Evolutionary conservation across 2,329 filamentous ascomycete species (phyloP).

Genomic region (Albifimbria verrucaria): DNA sequence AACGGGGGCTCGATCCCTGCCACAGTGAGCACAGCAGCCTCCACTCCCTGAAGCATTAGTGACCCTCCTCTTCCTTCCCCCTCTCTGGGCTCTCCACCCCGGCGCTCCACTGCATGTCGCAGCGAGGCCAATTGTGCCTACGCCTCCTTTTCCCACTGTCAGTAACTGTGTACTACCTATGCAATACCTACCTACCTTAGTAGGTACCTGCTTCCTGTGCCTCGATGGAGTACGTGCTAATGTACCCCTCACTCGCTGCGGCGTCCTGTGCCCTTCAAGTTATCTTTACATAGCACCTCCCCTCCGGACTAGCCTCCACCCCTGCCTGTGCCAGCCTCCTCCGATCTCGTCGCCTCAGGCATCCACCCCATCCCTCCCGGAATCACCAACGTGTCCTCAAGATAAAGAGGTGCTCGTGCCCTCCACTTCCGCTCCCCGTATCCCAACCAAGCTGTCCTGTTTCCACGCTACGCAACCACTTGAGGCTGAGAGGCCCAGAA

Average conservation of each 20-base stretch:
- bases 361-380: constrained; percentile 8
- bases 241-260: no score
- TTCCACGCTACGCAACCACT: constrained; percentile 4
- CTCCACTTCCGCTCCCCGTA: constrained; percentile 16
- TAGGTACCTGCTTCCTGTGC: background rate
- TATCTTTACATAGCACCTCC: no score
- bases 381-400: constrained; percentile 28
- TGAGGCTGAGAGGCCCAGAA: constrained; percentile 5
- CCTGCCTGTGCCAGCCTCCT: constrained; percentile 3
- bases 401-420: constrained; percentile 31
- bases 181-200: background rate
- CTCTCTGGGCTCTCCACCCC: background rate
- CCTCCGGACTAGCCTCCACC: no score
- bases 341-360: constrained; percentile 24
- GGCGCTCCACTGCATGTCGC: background rate
- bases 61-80: background rate
- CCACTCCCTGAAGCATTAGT: background rate
- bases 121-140: no score
- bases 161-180: no score
- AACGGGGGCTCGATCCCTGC: background rate
- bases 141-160: no score
- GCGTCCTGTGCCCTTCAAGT: no score
- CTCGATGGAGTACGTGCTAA: no score
- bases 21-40: background rate
- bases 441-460: constrained; percentile 13